phyloP scores from a whole-genome alignment of 2,329 filamentous ascomycete genomes.

The Aspergillus floridensis region DNA sequence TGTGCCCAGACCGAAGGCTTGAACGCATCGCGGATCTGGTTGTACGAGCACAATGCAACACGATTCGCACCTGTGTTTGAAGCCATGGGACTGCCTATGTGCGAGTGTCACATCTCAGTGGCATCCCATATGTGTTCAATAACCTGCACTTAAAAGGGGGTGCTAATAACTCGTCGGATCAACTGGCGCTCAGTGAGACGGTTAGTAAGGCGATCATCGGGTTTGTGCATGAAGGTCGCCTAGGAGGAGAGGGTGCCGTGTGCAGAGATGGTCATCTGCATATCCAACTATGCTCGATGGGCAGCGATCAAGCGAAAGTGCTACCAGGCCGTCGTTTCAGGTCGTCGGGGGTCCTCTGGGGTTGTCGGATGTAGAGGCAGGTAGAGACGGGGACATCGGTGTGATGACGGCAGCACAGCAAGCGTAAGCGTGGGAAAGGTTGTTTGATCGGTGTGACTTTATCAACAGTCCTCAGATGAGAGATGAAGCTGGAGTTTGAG shows the following conservation, averaged over 20 bases:
- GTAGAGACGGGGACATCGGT: neutral
- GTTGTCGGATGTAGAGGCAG: neutral
- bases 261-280: slow-evolving; percentile 4
- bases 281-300: neutral
- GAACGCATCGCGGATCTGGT: slow-evolving; percentile 14
- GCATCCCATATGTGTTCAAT: slow-evolving; percentile 35
- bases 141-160: slow-evolving; percentile 7
- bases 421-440: slow-evolving; percentile 6
- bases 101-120: slow-evolving; percentile 34
- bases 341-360: slow-evolving; percentile 10
- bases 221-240: slow-evolving; percentile 3
- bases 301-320: neutral
- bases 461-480: slow-evolving; percentile 14
- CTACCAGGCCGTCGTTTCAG: slow-evolving; percentile 5
- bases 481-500: slow-evolving; percentile 7
- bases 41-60: slow-evolving; percentile 33
- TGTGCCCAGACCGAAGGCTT: slow-evolving; percentile 23
- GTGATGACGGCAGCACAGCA: neutral
- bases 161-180: slow-evolving; percentile 12
- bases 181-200: slow-evolving; percentile 5
- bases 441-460: slow-evolving; percentile 13
- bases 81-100: slow-evolving; percentile 33
- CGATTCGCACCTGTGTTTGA: slow-evolving; percentile 26
- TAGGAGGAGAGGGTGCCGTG: neutral
- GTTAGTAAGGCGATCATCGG: slow-evolving; percentile 12